Evolutionary conservation across 2,329 filamentous ascomycete genomes (phyloP).

Genomic region (Phyllosticta paracitricarpa): DNA sequence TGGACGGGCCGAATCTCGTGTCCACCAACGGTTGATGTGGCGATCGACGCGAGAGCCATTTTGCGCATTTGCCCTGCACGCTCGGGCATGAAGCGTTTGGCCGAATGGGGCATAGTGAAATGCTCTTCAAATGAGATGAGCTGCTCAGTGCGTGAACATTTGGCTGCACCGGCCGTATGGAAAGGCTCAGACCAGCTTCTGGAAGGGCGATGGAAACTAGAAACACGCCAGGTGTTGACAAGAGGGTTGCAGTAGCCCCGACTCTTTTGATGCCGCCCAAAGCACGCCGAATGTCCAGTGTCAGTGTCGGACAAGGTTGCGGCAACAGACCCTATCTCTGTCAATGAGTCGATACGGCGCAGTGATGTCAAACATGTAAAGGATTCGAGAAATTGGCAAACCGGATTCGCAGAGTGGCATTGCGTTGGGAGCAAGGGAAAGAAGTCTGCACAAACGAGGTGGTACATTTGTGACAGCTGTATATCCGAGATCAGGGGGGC

Average conservation of each 20-base stretch:
- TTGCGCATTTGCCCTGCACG: neutral
- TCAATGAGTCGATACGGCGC: neutral
- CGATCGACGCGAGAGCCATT: neutral
- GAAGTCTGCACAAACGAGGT: neutral
- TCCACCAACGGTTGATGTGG: neutral
- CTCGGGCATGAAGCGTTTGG: neutral
- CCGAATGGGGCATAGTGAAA: neutral
- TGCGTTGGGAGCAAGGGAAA: neutral
- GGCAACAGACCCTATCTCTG: neutral
- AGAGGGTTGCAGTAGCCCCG: neutral
- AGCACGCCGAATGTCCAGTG: neutral
- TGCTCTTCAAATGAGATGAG: neutral
- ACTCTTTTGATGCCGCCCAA: neutral
- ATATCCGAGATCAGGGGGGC: neutral
- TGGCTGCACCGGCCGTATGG: neutral
- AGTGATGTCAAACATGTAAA: neutral
- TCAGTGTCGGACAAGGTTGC: neutral
- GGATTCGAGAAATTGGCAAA: neutral
- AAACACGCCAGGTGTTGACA: neutral
- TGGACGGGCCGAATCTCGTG: neutral
- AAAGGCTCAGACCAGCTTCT: neutral
- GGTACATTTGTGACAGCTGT: neutral
- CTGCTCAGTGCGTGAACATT: neutral
- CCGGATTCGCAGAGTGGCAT: neutral
- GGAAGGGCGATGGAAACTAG: neutral